Percentiles rank a stretch among this genome's conserved stretches.
Evolutionary conservation across 1,284 basidiomycete species (phyloP).

Genomic region (Apiotrichum montevideense): DNA sequence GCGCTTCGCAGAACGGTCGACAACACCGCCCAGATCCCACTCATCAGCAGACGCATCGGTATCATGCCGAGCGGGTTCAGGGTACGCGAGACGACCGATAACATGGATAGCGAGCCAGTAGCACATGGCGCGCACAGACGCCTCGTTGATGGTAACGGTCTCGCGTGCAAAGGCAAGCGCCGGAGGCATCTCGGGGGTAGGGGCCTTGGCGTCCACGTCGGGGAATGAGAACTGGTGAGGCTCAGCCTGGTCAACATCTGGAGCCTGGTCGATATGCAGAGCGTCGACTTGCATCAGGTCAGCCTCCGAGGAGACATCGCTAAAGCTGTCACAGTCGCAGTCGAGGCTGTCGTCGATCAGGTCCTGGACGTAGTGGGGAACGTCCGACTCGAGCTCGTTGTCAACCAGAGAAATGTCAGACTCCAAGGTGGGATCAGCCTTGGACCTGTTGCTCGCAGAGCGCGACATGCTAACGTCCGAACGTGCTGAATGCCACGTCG

Average conservation of each 20-base stretch:
- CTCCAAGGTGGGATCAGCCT: background rate
- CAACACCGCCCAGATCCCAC: background rate
- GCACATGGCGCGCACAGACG: background rate
- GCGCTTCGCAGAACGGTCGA: conserved; percentile 2
- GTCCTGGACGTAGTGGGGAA: conserved; percentile 3
- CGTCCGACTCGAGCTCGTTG: background rate
- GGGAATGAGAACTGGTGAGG: background rate
- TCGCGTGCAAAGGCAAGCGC: background rate
- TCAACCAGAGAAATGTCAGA: background rate
- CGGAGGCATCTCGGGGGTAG: background rate
- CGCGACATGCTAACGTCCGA: conserved; percentile 1
- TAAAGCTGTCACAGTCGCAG: background rate
- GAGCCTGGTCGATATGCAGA: background rate
- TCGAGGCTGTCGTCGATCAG: conserved; percentile 1
- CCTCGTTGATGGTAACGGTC: background rate
- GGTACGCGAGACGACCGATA: conserved; percentile 5
- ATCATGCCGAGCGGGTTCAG: background rate
- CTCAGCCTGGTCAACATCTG: background rate
- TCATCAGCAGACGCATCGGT: background rate
- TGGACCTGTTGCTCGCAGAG: background rate
- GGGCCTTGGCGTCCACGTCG: background rate
- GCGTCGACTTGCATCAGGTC: conserved; percentile 1
- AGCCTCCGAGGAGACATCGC: background rate
- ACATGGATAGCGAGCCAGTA: conserved; percentile 10
- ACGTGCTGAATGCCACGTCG: too few species aligned